These are phyloP conservation scores for Samsoniella hepiali DNA, from an alignment of 2,329 filamentous ascomycete genomes.

Conservation along the genomic window DNA sequence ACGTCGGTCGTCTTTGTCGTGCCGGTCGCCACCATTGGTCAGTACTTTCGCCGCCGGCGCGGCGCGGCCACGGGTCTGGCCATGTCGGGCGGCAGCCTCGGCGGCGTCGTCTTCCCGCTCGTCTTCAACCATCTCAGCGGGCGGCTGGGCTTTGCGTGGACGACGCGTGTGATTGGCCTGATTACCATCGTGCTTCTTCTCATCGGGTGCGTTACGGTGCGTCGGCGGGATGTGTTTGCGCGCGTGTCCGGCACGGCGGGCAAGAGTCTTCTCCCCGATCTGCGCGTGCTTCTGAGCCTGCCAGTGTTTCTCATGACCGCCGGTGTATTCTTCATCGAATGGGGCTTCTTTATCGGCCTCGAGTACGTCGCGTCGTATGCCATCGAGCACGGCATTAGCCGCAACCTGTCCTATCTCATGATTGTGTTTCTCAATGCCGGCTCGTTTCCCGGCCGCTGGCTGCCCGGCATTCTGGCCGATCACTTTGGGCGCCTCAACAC, in stretches of 20 bases:
- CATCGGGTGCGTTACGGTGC: conserved; percentile 21
- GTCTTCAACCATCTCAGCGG: conserved; percentile 40
- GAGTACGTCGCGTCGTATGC: conserved; percentile 61
- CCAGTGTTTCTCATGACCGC: conserved; percentile 26
- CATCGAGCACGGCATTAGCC: conserved; percentile 46
- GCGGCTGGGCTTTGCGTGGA: conserved; percentile 45
- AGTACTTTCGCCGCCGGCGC: conserved; percentile 70
- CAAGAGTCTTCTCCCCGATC: conserved; percentile 53
- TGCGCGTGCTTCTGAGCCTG: conserved; percentile 57
- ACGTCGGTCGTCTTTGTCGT: conserved; percentile 20
- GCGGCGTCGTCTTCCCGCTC: conserved; percentile 58
- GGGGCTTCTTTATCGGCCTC: conserved; percentile 50
- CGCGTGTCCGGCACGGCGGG: conserved; percentile 45
- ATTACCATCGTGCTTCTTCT: conserved; percentile 49
- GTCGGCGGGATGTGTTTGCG: conserved; percentile 30
- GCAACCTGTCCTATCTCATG: conserved; percentile 60
- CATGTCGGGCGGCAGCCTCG: conserved; percentile 60
- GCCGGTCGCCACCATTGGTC: conserved; percentile 64
- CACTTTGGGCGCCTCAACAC: conserved; percentile 54
- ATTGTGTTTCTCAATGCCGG: conserved; percentile 65
- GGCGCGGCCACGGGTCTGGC: conserved; percentile 75
- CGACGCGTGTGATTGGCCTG: conserved; percentile 43
- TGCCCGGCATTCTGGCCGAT: conserved; percentile 55
- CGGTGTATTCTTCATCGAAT: conserved; percentile 32
- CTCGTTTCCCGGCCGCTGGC: conserved; percentile 56